Evolutionary conservation across 208 protist species (phyloP).

Genomic region (Leishmania major): DNA sequence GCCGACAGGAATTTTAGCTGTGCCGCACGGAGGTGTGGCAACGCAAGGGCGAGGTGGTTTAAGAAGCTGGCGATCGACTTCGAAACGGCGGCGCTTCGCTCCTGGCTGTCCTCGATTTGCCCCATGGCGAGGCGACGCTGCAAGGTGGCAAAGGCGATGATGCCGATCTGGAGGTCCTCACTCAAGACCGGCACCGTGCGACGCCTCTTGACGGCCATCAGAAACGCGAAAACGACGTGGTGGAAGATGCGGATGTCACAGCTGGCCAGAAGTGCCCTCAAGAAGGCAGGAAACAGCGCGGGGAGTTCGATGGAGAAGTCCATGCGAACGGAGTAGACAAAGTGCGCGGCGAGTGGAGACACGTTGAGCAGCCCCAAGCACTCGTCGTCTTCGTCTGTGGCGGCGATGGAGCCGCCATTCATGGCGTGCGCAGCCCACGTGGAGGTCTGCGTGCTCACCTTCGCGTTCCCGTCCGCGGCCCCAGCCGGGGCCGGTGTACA

Average conservation of each 20-base stretch:
- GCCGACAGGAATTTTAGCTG: neutral
- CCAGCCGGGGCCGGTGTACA: neutral
- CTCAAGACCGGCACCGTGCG: slow-evolving; percentile 1
- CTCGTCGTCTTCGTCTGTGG: neutral
- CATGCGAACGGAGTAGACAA: slow-evolving; percentile 57
- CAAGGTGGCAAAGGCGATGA: slow-evolving; percentile 17
- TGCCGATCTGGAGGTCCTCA: slow-evolving; percentile 28
- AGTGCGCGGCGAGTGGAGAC: slow-evolving; percentile 50
- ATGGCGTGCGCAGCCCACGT: slow-evolving; percentile 5
- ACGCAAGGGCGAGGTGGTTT: neutral
- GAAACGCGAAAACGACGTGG: slow-evolving; percentile 44
- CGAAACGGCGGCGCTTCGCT: neutral
- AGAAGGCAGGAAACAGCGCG: slow-evolving; percentile 31
- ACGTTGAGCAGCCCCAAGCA: neutral
- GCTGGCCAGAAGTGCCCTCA: slow-evolving; percentile 37
- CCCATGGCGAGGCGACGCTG: slow-evolving; percentile 17
- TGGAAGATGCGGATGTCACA: slow-evolving; percentile 57
- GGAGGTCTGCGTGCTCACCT: neutral
- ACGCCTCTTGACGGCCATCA: slow-evolving; percentile 27
- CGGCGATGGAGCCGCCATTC: neutral
- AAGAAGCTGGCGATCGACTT: slow-evolving; percentile 1
- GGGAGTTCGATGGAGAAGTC: slow-evolving; percentile 34
- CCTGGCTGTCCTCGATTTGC: neutral
- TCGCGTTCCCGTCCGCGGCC: neutral
- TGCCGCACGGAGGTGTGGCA: neutral